Conservation (phyloP, 2,329 filamentous ascomycete species). For the Xylariaceae sp. region DNA sequence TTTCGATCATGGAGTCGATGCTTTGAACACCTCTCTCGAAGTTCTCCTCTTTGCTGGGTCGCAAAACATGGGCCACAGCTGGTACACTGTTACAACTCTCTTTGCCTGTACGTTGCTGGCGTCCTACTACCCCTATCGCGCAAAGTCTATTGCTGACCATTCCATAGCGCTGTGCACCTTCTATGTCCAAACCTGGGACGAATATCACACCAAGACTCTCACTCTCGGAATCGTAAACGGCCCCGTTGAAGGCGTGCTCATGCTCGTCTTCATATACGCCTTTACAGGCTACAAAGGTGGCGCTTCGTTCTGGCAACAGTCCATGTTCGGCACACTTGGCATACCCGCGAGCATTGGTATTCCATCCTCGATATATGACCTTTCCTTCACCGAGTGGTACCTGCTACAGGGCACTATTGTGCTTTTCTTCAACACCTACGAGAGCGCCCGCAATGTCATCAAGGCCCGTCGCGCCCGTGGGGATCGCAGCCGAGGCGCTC, state of each 20-base stretch:
- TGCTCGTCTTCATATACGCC: conserved; percentile 74
- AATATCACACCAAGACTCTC: conserved; percentile 95
- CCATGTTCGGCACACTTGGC: conserved; percentile 68
- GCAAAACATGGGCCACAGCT: conserved; percentile 90
- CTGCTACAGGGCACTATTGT: conserved; percentile 81
- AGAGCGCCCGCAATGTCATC: conserved; percentile 80
- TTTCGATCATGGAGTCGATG: conserved; percentile 97
- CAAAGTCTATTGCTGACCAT: conserved; percentile 12
- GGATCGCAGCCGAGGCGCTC: conserved; percentile 67
- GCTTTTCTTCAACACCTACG: conserved; percentile 77
- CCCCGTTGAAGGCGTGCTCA: conserved; percentile 89
- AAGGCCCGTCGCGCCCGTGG: conserved; percentile 69
- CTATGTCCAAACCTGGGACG: conserved; percentile 98
- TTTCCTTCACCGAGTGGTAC: conserved; percentile 90
- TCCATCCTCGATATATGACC: conserved; percentile 66
- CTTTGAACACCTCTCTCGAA: conserved; percentile 91
- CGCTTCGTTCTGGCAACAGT: conserved; percentile 87
- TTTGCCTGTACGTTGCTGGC: conserved; percentile 67
- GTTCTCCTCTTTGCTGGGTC: conserved; percentile 86
- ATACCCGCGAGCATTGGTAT: conserved; percentile 61
- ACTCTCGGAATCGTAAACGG: conserved; percentile 90
- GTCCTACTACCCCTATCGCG: neutral
- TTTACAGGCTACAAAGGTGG: conserved; percentile 82
- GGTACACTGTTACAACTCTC: conserved; percentile 78
- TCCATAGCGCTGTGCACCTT: conserved; percentile 80